Evolutionary conservation across 2,329 filamentous ascomycete genomes (phyloP).

Genomic region (Diplodia corticola): DNA sequence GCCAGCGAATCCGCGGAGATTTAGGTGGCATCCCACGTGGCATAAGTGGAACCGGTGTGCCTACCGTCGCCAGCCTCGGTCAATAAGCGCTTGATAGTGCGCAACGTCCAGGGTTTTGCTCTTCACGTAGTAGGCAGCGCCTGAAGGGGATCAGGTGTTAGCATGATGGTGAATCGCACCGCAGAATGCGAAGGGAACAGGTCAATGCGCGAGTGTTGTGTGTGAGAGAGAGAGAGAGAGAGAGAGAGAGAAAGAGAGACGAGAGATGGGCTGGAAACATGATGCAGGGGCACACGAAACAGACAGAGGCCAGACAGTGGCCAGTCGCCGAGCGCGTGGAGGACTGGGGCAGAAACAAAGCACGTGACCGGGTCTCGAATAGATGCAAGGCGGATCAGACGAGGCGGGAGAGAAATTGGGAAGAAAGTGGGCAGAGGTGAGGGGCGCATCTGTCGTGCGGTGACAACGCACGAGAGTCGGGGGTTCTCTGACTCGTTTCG

Average conservation of each 20-base stretch:
- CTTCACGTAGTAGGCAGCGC: slow-evolving; percentile 70
- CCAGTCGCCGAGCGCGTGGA: neutral
- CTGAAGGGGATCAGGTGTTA: slow-evolving; percentile 45
- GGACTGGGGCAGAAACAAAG: slow-evolving; percentile 2
- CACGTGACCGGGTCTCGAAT: slow-evolving; percentile 13
- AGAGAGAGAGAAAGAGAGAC: too few relatives aligned
- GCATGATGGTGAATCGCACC: neutral
- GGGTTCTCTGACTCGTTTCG: slow-evolving; percentile 48
- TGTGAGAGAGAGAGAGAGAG: too few relatives aligned
- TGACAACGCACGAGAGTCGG: slow-evolving; percentile 50
- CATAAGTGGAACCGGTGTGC: slow-evolving; percentile 31
- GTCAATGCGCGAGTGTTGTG: too few relatives aligned
- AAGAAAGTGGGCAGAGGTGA: slow-evolving; percentile 14
- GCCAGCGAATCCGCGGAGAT: slow-evolving; percentile 7
- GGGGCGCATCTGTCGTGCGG: slow-evolving; percentile 18
- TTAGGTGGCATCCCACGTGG: slow-evolving; percentile 15
- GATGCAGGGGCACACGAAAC: neutral
- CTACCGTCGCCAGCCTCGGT: slow-evolving; percentile 77
- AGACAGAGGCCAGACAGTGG: neutral
- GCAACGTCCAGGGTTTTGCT: slow-evolving; percentile 61
- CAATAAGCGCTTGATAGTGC: slow-evolving; percentile 71
- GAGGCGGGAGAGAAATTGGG: slow-evolving; percentile 1
- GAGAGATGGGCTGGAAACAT: neutral
- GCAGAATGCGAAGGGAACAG: neutral
- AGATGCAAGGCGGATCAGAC: neutral